Percentiles rank a stretch among this genome's conserved stretches.
Evolutionary conservation across 768 basidiomycete genomes (phyloP).

Genomic region (Kwoniella dendrophila): DNA sequence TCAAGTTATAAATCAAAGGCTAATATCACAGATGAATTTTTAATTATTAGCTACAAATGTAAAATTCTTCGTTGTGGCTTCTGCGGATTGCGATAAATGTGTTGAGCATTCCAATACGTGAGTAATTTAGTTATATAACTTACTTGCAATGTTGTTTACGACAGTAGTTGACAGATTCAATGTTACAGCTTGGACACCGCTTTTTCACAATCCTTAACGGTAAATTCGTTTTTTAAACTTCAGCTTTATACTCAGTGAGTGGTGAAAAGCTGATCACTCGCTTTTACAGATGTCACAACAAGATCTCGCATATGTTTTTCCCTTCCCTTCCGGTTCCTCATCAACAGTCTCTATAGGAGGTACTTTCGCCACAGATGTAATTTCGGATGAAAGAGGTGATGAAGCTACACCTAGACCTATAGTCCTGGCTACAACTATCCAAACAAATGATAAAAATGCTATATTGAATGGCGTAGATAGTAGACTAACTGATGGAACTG

Average conservation of each 20-base stretch:
- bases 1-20: neutral
- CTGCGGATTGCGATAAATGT: conserved; percentile 34
- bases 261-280: conserved; percentile 1
- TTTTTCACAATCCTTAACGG: conserved; percentile 31
- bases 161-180: neutral
- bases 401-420: conserved; percentile 20
- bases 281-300: conserved; percentile 12
- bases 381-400: conserved; percentile 27
- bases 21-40: neutral
- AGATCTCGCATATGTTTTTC: conserved; percentile 28
- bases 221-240: conserved; percentile 10
- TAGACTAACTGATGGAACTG: conserved; percentile 30
- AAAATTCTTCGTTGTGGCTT: conserved; percentile 45
- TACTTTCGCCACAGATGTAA: conserved; percentile 12
- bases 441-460: conserved; percentile 15
- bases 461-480: conserved; percentile 15
- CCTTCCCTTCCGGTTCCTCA: conserved; percentile 32
- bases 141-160: neutral
- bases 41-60: conserved; percentile 44
- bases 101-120: conserved; percentile 22
- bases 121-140: too few relatives aligned
- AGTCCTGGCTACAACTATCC: conserved; percentile 21
- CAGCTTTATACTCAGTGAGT: neutral
- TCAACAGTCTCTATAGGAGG: conserved; percentile 28
- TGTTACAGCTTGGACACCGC: neutral